phyloP scores from a whole-genome alignment of 371 early-diverging fungal genomes.

The Lichtheimia ramosa region DNA sequence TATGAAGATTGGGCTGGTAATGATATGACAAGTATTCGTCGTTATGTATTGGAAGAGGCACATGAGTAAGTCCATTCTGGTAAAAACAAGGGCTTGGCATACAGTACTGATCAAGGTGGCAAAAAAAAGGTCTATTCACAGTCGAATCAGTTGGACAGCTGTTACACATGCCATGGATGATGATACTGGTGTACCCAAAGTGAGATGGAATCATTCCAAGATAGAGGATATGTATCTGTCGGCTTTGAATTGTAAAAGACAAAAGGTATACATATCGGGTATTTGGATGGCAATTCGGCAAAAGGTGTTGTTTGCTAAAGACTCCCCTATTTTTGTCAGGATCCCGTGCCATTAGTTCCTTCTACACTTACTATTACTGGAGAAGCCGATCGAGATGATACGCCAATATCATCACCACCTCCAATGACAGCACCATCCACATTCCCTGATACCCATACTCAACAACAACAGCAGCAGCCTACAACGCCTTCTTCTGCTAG shows the following conservation, averaged over 20 bases:
- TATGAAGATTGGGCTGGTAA: neutral
- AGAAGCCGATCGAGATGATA: neutral
- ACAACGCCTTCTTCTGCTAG: neutral
- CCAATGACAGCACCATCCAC: slow-evolving; percentile 1
- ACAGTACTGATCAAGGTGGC: too few relatives aligned
- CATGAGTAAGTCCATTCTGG: neutral
- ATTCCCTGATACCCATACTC: neutral
- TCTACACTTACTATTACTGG: neutral
- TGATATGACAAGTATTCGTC: neutral
- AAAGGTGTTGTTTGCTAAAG: neutral
- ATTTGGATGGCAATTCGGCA: neutral
- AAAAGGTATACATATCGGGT: slow-evolving; percentile 4
- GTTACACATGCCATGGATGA: slow-evolving; percentile 21
- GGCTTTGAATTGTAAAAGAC: slow-evolving; percentile 16
- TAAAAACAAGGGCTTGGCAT: too few relatives aligned
- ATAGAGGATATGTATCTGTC: slow-evolving; percentile 20
- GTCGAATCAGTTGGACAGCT: slow-evolving; percentile 20
- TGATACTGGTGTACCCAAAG: slow-evolving; percentile 27
- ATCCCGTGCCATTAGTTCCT: too few relatives aligned
- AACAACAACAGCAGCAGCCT: neutral
- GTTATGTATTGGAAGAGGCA: slow-evolving; percentile 1
- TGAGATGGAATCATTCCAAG: slow-evolving; percentile 21
- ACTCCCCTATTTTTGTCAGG: too few relatives aligned
- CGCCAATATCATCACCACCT: neutral
- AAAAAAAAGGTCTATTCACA: slow-evolving; percentile 14